These are phyloP conservation scores for Rutstroemia sp. DNA, from an alignment of 2,329 filamentous ascomycete species.

Conservation along the genomic window DNA sequence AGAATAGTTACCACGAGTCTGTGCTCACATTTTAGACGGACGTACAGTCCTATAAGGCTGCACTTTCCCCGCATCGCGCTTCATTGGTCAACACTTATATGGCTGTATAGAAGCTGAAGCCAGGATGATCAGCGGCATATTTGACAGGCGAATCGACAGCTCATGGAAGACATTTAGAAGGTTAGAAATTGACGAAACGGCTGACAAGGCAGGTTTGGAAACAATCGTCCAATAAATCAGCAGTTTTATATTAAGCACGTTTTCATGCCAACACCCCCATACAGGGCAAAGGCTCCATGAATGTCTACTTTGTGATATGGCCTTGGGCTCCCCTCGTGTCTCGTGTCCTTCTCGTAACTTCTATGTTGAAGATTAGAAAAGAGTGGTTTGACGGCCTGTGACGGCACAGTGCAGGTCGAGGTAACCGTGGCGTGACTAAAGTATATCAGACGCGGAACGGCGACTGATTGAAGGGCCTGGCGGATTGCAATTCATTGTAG, in stretches of 20 bases:
- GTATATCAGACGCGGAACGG: no score
- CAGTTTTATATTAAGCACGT: neutral
- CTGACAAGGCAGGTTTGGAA: neutral
- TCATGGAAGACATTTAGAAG: neutral
- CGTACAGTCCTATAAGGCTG: no score
- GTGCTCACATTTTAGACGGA: neutral
- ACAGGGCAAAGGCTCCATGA: neutral
- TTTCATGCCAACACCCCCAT: neutral
- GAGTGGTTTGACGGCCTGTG: no score
- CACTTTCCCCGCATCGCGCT: no score
- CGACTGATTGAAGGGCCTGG: no score
- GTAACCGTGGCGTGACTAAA: no score
- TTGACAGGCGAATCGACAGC: neutral
- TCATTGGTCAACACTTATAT: no score
- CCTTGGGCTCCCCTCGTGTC: neutral
- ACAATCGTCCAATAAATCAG: neutral
- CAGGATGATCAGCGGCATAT: neutral
- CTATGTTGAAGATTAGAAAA: no score
- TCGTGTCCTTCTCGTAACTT: no score
- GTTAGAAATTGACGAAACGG: neutral
- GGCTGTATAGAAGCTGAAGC: neutral
- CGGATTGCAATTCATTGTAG: no score
- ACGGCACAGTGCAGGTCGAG: no score
- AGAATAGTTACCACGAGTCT: neutral
- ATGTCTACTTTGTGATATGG: neutral